phyloP scores from a whole-genome alignment of 2,329 filamentous ascomycete genomes.

The Onygenales sp. region DNA sequence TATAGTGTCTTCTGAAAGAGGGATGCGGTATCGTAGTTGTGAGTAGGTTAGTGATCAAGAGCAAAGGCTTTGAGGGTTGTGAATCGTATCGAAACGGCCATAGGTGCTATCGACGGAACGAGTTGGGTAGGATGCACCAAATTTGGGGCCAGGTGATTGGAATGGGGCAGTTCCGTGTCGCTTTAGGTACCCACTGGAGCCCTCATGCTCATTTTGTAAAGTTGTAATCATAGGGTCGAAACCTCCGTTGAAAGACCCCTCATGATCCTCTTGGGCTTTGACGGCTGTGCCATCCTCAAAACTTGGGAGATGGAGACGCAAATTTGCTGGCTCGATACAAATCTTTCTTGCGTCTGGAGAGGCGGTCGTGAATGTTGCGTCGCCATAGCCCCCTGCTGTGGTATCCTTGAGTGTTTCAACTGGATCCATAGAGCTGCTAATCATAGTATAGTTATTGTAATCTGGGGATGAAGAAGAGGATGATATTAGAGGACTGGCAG shows the following conservation, averaged over 20 bases:
- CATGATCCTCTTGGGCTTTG: slow-evolving; percentile 17
- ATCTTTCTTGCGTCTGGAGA: slow-evolving; percentile 17
- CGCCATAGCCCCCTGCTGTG: slow-evolving; percentile 26
- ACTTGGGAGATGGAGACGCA: slow-evolving; percentile 17
- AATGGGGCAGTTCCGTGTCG: slow-evolving; percentile 13
- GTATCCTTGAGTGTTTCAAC: slow-evolving; percentile 28
- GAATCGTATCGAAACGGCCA: slow-evolving; percentile 24
- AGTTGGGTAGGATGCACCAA: slow-evolving; percentile 22
- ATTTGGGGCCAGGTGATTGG: slow-evolving; percentile 19
- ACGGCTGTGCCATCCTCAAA: slow-evolving; percentile 19
- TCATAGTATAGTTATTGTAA: slow-evolving; percentile 26
- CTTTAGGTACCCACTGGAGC: slow-evolving; percentile 19
- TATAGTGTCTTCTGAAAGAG: background rate
- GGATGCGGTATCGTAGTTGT: background rate
- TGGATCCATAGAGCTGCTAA: slow-evolving; percentile 30
- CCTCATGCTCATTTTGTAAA: slow-evolving; percentile 19
- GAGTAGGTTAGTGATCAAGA: slow-evolving; percentile 13
- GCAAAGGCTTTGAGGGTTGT: slow-evolving; percentile 26
- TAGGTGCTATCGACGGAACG: slow-evolving; percentile 19
- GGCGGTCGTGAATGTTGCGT: slow-evolving; percentile 18
- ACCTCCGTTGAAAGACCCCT: slow-evolving; percentile 18
- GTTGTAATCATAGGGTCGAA: slow-evolving; percentile 24
- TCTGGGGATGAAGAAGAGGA: slow-evolving; percentile 30
- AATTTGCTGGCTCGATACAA: slow-evolving; percentile 11
- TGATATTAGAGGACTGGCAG: slow-evolving; percentile 26